Base-by-base conservation (phyloP, 2,329 filamentous ascomycete species). In the Juglanconis oblonga region DNA sequence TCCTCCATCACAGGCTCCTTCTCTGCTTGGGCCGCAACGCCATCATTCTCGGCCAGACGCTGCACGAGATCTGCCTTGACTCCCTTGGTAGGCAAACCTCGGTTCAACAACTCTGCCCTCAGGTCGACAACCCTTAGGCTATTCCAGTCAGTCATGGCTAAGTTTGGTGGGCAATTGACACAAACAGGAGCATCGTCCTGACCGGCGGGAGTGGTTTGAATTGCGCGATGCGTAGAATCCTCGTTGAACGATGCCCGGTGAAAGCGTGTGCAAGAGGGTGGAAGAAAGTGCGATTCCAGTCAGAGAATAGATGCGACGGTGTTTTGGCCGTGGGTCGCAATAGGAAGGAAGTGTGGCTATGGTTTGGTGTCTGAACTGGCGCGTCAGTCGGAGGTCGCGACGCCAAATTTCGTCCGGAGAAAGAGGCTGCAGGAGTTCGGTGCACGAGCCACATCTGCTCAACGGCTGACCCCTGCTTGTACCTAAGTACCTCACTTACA, bases 101-200 rank as follows among this genome's bases (percentile, higher is more conserved):
- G 84, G 61, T 79, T 80, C 74, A 90, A 92, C 47, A 93, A 81
- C 77, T 92, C 89, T 29, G 85, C 84, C 73, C 88, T 89, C 61
- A 94, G 81, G 68, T 92, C 88, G 38, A 87, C 79, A 64, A 94
- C 90, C 75, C 90, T 93, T 69, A 87, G 81, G 73, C 77, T 81
- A 63, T 73, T 75, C 77, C 81, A 85, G 66, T 84, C 81, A 55
- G 75, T 74, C 79, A 81, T 83, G 66, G 64, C 53, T 59, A 66
- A 61, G 38, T 52, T 54, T 40, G 53, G 31, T 49, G 55, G 40
- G 56, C 29, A 31, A 52, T 33, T 11, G 40, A 50, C 17, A 31
- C 38, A 35, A 14, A 31, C 52, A 61, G 36, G 54, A 51, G 56
- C 61, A 63, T 63, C 29, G 55, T 55, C 29, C 31, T n/a, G 14